These are phyloP conservation scores for Neurospora tetraspora DNA, from an alignment of 495 filamentous ascomycete genomes.

Conservation along the genomic window DNA sequence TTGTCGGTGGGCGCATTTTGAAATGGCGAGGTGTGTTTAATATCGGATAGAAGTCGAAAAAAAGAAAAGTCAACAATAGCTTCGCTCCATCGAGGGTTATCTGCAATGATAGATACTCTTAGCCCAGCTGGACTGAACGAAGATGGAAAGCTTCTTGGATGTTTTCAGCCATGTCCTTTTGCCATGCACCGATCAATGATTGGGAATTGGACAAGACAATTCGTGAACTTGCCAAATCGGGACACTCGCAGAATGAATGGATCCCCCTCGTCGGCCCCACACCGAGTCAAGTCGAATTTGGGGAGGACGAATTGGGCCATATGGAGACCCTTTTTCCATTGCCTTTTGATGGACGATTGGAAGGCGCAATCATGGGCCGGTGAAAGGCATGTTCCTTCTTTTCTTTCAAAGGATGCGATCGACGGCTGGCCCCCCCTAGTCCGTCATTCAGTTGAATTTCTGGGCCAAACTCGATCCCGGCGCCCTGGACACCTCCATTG, in stretches of 20 bases:
- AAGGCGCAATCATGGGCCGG: neutral
- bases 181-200: neutral
- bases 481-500: neutral
- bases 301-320: neutral
- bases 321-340: neutral
- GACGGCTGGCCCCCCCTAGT: neutral
- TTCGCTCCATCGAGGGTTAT: neutral
- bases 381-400: neutral
- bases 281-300: neutral
- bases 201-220: neutral
- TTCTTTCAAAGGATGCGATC: neutral
- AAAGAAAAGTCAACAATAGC: neutral
- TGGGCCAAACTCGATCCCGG: neutral
- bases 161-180: neutral
- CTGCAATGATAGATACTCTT: neutral
- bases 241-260: neutral
- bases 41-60: neutral
- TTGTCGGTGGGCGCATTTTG: neutral
- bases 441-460: neutral
- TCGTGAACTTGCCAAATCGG: neutral
- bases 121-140: neutral
- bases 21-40: neutral
- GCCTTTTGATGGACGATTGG: neutral
- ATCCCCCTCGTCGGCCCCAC: neutral
- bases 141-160: neutral